Percentiles rank a stretch among this genome's conserved stretches.
phyloP scores from a whole-genome alignment of 345 rosid genomes.

The Syzygium grande region DNA sequence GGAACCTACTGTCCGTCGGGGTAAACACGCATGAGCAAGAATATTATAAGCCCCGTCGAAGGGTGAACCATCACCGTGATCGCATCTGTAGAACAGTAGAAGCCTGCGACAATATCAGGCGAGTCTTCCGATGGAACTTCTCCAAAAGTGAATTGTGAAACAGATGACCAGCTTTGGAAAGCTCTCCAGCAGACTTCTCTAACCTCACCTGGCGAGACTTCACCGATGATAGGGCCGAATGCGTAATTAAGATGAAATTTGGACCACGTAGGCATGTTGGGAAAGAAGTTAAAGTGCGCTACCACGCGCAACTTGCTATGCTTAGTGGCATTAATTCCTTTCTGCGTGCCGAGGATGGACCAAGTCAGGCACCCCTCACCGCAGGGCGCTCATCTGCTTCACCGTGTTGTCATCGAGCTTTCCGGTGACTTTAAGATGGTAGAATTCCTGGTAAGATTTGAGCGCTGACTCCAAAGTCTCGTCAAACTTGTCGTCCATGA shows the following conservation, averaged over 20 bases:
- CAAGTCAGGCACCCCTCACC: background rate
- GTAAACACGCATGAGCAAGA: background rate
- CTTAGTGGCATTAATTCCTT: background rate
- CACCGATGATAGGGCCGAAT: background rate
- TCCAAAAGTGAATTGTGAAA: constrained; percentile 6
- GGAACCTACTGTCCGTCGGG: background rate
- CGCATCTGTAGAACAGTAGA: background rate
- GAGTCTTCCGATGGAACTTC: background rate
- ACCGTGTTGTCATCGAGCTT: background rate
- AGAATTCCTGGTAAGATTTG: constrained; percentile 4
- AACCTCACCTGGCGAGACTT: background rate
- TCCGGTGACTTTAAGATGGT: constrained; percentile 3
- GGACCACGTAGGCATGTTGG: background rate
- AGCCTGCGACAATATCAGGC: background rate
- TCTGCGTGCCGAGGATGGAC: background rate
- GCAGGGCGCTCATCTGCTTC: constrained; percentile 1
- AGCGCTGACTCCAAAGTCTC: constrained; percentile 9
- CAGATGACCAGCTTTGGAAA: constrained; percentile 10
- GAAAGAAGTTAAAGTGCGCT: background rate
- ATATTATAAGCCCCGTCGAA: background rate
- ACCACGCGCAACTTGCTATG: background rate
- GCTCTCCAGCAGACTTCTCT: constrained; percentile 9
- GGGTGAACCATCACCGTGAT: background rate
- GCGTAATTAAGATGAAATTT: background rate
- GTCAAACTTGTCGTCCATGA: constrained; percentile 1